Evolutionary conservation across 2,329 filamentous ascomycete species (phyloP), one percentile per base, ranked within the genome.

Genomic region (Aspergillus clavatus): DNA sequence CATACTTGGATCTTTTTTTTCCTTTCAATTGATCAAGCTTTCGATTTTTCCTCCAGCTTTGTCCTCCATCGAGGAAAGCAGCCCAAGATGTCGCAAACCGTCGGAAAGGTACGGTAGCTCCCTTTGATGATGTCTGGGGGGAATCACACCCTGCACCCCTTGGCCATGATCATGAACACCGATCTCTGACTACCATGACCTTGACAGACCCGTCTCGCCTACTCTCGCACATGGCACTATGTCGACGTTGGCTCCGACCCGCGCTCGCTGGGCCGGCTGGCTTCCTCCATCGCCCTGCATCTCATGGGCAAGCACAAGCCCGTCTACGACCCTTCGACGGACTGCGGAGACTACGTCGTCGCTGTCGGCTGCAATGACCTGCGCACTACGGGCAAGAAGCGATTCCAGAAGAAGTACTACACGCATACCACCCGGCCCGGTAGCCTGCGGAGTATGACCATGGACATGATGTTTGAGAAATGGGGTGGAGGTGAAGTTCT

Each of bases 261-360:
- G 14, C 89, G 89, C 11, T 83, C 89, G n/a, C 84, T 96, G 31
- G 91, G 91, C 57, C 89, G 91, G 33, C 79, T 96, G 41, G 91
- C 91, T 50, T 89, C 86, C 42, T 83, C 86, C 52, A 95, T 96
- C 68, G 91, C 90, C 51, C 76, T 84, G 43, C 77, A 88, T 49
- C 82, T 96, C 42, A 96, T 97, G 90, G 93, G 93, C 73, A 98
- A 98, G 78, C 86, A 98, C 79, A 98, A 98, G 74, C 93, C 93
- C 18, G 95, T 93, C 69, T 98, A 83, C 74, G 88, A 97, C 72
- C 93, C 93, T 1, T 95, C 89, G 18, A 96, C 90, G 50, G 93
- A 98, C 77, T 97, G 93, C 78, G 93, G 93, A 58, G 93, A 98
- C 81, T 98, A 98, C 70, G 90, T 98, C 10, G 91, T 98, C 1